Percentiles rank a stretch among this genome's conserved stretches.
Conservation (phyloP, 192 early-diverging fungal species). For the Backusella tarrabulga region DNA sequence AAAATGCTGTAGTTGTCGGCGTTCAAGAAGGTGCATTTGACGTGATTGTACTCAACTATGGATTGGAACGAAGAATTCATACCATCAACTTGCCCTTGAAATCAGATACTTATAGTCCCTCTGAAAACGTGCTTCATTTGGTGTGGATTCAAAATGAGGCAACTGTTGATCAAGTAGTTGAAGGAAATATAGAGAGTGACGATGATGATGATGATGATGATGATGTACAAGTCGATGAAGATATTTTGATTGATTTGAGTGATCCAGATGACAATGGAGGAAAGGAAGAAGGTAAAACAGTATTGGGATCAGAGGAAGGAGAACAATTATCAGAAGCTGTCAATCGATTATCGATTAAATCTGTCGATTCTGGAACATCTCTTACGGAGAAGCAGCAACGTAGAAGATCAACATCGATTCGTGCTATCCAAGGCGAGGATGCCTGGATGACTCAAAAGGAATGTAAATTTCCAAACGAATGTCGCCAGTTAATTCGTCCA, state of each 20-base stretch:
- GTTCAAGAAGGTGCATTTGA: slow-evolving; percentile 70
- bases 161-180: slow-evolving; percentile 7
- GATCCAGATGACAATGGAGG: not conserved
- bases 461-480: slow-evolving; percentile 17
- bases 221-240: not conserved
- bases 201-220: not conserved
- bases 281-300: not conserved
- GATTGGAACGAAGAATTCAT: slow-evolving; percentile 63
- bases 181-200: not conserved
- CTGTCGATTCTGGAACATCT: not conserved
- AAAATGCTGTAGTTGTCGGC: slow-evolving; percentile 64
- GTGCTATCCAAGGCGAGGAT: slow-evolving; percentile 18
- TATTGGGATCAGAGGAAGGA: not conserved
- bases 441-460: slow-evolving; percentile 14
- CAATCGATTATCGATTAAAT: not conserved
- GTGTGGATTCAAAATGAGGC: slow-evolving; percentile 15
- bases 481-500: slow-evolving; percentile 30
- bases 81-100: slow-evolving; percentile 25
- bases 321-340: not conserved
- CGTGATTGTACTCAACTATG: slow-evolving; percentile 68
- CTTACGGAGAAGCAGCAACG: not conserved
- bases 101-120: slow-evolving; percentile 10
- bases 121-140: slow-evolving; percentile 19
- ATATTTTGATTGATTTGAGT: not conserved
- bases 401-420: slow-evolving; percentile 20